phyloP scores from a whole-genome alignment of 2,329 filamentous ascomycete genomes.

The Pyrenochaeta sp. region DNA sequence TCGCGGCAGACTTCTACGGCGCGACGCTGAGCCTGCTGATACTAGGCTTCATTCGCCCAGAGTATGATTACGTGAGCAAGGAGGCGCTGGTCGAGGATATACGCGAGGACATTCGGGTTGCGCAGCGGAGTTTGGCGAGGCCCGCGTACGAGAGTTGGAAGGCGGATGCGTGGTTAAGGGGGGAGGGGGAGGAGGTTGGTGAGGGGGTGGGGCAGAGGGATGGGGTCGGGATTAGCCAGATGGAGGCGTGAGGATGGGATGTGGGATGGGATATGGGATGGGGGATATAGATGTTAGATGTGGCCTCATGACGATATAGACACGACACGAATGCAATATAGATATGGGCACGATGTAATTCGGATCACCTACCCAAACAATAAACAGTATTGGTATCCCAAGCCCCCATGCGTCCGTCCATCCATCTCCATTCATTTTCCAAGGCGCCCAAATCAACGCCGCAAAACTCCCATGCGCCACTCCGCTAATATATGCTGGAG shows the following conservation, averaged over 20 bases:
- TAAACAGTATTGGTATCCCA: neutral
- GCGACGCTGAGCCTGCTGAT: conserved; percentile 80
- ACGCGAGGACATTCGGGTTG: conserved; percentile 84
- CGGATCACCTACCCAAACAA: too few relatives aligned
- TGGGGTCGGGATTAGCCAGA: conserved; percentile 21
- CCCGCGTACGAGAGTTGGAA: conserved; percentile 65
- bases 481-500: too few relatives aligned
- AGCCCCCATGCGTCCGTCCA: too few relatives aligned
- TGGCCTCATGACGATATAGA: neutral
- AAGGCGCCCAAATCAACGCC: too few relatives aligned
- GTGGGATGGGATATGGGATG: neutral
- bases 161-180: conserved; percentile 52
- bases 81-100: conserved; percentile 91
- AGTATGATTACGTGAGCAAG: conserved; percentile 84
- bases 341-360: too few relatives aligned
- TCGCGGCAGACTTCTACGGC: conserved; percentile 84
- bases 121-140: conserved; percentile 73
- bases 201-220: conserved; percentile 17
- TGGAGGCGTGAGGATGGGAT: conserved; percentile 16
- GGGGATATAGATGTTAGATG: neutral
- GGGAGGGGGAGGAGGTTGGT: conserved; percentile 18
- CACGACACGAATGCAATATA: too few relatives aligned
- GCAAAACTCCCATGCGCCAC: too few relatives aligned
- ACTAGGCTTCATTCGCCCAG: conserved; percentile 85
- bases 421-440: too few relatives aligned